Evolutionary conservation across 176 grass and related monocot genomes (phyloP), one percentile per base, ranked within the genome.

Genomic region (Musa troglodytarum): DNA sequence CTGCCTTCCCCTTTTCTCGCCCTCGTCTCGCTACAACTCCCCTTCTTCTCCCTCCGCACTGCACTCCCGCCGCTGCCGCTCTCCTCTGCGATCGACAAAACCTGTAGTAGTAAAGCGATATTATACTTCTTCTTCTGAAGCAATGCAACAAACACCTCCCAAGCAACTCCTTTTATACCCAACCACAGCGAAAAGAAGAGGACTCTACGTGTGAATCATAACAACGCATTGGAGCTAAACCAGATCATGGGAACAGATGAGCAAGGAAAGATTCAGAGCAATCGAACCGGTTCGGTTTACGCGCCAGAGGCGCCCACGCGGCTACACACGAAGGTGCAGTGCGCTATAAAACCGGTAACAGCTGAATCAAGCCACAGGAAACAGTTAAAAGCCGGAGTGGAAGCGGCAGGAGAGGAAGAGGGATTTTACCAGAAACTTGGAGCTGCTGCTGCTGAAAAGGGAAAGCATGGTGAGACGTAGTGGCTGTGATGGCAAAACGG

Each of bases 11-110:
- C 19, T 84, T 81, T 43, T 5, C 34, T 43, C 34, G 34, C 34
- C 34, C 34, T 43, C 34, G 4, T 43, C 34, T 43, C 34, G 34
- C 34, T 43, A 43, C 4, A 5, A 43, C 34, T 43, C 34, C 34
- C 34, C 34, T 43, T 43, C 34, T 43, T 50, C 43, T 69, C 64
- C 23, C 64, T 34, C 65, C 65, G 1, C 34, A 34, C 34, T 16
- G 23, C 17, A 17, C 34, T 0, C 11, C 83, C 76, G 78, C 68
- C 83, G 64, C 81, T 63, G 79, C 80, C 61, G 80, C 34, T 43
- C 34, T 72, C 57, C 80, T 86, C 23, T 55, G 52, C 24, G 68
- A 68, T 43, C 65, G 65, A 68, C 65, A 68, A 26, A 68, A 68
- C 65, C 65, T 68, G 26, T 50, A 70, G 68, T 70, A 51, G 49